Evolutionary conservation across 768 basidiomycete genomes (phyloP).

Genomic region (Pisolithus marmoratus): DNA sequence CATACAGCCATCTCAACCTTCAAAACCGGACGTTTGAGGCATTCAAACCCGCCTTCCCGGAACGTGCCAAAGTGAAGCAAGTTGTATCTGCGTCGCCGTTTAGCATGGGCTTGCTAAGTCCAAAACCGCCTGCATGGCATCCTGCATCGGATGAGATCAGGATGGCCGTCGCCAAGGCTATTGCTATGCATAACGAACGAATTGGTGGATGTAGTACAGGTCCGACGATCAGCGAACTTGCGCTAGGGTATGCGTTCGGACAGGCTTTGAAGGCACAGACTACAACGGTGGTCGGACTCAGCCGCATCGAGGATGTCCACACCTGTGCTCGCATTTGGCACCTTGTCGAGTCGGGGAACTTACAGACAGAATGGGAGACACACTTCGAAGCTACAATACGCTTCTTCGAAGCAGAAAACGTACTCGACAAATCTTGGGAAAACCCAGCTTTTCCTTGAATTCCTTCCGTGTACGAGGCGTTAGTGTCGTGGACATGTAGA

Average conservation of each 20-base stretch:
- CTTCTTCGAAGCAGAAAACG: slow-evolving; percentile 38
- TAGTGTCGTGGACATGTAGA: background rate
- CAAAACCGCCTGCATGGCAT: slow-evolving; percentile 62
- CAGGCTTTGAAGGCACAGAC: slow-evolving; percentile 39
- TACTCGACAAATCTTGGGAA: slow-evolving; percentile 69
- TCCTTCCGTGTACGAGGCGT: slow-evolving; percentile 1
- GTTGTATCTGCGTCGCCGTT: slow-evolving; percentile 78
- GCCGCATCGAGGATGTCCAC: slow-evolving; percentile 69
- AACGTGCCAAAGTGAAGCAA: slow-evolving; percentile 61
- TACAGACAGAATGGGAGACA: slow-evolving; percentile 37
- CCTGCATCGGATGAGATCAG: slow-evolving; percentile 56
- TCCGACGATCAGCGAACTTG: slow-evolving; percentile 48
- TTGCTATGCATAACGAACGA: slow-evolving; percentile 30
- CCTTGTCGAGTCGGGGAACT: slow-evolving; percentile 39
- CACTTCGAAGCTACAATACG: slow-evolving; percentile 29
- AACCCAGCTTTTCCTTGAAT: slow-evolving; percentile 36
- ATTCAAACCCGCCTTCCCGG: slow-evolving; percentile 52
- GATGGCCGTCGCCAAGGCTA: slow-evolving; percentile 37
- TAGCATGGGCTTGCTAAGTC: slow-evolving; percentile 74
- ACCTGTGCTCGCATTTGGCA: slow-evolving; percentile 66
- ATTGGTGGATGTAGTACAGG: slow-evolving; percentile 25
- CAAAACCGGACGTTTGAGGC: slow-evolving; percentile 59
- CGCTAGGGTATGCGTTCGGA: slow-evolving; percentile 66
- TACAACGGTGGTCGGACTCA: slow-evolving; percentile 70
- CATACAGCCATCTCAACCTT: slow-evolving; percentile 76